Evolutionary conservation across 2,329 filamentous ascomycete genomes (phyloP), one percentile per base, ranked within the genome.

Genomic region (Cladorrhinum sp.): DNA sequence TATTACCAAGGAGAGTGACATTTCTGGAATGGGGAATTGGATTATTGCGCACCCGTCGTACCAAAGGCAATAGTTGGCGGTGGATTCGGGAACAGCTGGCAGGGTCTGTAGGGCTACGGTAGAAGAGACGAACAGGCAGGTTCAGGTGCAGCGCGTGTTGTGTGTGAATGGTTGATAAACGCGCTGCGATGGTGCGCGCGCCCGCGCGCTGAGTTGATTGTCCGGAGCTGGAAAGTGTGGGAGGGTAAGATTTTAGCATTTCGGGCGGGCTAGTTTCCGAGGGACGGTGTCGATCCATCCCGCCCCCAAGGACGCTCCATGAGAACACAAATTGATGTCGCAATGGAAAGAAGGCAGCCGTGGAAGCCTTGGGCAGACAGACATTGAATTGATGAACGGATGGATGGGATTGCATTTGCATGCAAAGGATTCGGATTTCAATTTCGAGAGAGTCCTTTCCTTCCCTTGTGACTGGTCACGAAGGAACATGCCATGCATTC

Each of bases 201-300:
- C 20, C 20, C 42, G n/a, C n/a, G n/a, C n/a, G n/a, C n/a, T n/a
- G n/a, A n/a, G n/a, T n/a, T n/a, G n/a, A n/a, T n/a, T n/a, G n/a
- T n/a, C n/a, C n/a, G 42, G 14, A 24, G 52, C n/a, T n/a, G 14
- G 52, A 36, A 21, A 21, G 55, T 56, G 55, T 57, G 53, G 61
- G 50, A 55, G 57, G 54, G 58, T 59, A 46, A 57, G 59, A 57
- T 61, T 55, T 51, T 59, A 57, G 23, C 36, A 53, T 28, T 28
- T 55, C 55, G 55, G 33, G n/a, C 24, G 20, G 33, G 42, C 24
- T 46, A 49, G 49, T 28, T 57, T 57, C 28, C 24, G 51, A 30
- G 51, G 33, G 36, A 46, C 42, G 3, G 21, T 46, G 16, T 46
- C n/a, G 16, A 46, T 46, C 42, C 42, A 46, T 48, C 54, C 54